These are phyloP conservation scores for Camelina sativa DNA, from an alignment of 345 rosid species.

Conservation along the genomic window DNA sequence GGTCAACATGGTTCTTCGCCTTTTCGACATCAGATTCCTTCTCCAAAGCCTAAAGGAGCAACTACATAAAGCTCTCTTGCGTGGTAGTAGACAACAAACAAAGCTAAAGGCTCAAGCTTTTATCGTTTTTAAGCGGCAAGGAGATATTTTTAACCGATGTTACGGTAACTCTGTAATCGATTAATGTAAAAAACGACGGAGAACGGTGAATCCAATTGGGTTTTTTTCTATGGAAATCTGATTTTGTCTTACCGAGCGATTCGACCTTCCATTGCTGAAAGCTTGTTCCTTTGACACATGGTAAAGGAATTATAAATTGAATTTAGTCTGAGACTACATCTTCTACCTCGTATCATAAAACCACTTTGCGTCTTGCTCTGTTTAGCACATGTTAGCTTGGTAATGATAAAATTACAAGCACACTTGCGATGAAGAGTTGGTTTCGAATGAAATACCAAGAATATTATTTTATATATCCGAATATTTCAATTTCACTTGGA, in stretches of 20 bases:
- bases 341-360: neutral
- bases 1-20: constrained; percentile 77
- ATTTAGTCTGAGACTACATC: too few species aligned
- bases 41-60: constrained; percentile 70
- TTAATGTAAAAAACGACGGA: constrained; percentile 32
- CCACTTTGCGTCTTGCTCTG: neutral
- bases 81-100: constrained; percentile 10
- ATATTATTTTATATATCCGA: neutral
- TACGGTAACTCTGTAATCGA: constrained; percentile 33
- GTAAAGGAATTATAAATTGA: too few species aligned
- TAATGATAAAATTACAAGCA: constrained; percentile 1
- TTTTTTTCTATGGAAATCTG: constrained; percentile 33
- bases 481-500: neutral
- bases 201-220: constrained; percentile 31
- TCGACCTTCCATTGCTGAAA: neutral
- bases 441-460: neutral
- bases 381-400: neutral
- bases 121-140: constrained; percentile 27
- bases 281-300: too few species aligned
- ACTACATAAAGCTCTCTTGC: constrained; percentile 32
- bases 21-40: constrained; percentile 64
- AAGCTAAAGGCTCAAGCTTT: constrained; percentile 31
- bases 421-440: neutral
- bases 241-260: constrained; percentile 26
- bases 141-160: constrained; percentile 34